Evolutionary conservation across 2,329 filamentous ascomycete genomes (phyloP).

Genomic region (Trichophyton mentagrophytes): DNA sequence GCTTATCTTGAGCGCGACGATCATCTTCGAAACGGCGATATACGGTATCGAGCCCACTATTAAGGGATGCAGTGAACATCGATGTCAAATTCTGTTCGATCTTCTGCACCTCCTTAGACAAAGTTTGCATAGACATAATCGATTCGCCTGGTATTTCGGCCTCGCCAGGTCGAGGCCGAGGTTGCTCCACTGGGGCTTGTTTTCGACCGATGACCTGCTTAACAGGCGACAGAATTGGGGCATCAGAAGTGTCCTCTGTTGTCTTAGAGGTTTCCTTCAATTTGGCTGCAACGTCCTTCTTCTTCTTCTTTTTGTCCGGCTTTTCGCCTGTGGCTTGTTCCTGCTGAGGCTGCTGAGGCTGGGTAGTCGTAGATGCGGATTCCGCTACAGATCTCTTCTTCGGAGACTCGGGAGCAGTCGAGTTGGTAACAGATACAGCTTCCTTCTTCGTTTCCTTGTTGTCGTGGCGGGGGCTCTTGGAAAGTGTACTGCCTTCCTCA

Average conservation of each 20-base stretch:
- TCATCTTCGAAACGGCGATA: slow-evolving; percentile 58
- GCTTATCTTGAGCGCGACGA: slow-evolving; percentile 49
- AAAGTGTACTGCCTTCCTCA: slow-evolving; percentile 24
- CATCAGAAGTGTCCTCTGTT: slow-evolving; percentile 1
- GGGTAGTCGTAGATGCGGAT: slow-evolving; percentile 1
- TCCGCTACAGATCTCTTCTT: slow-evolving; percentile 32
- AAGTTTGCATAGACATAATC: slow-evolving; percentile 38
- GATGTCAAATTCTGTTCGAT: slow-evolving; percentile 36
- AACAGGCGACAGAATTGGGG: neutral
- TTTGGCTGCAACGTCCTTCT: slow-evolving; percentile 34
- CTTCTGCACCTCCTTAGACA: slow-evolving; percentile 49
- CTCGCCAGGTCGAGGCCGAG: neutral
- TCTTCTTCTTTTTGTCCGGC: slow-evolving; percentile 61
- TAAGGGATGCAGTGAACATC: slow-evolving; percentile 37
- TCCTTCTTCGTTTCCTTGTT: slow-evolving; percentile 22
- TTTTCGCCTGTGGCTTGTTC: slow-evolving; percentile 38
- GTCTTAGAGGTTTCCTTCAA: slow-evolving; percentile 35
- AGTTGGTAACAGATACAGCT: slow-evolving; percentile 14
- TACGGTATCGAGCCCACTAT: slow-evolving; percentile 41
- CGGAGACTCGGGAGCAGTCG: slow-evolving; percentile 25
- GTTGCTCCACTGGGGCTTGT: neutral
- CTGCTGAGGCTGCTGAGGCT: slow-evolving; percentile 18
- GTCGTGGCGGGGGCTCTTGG: slow-evolving; percentile 24
- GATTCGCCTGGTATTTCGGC: neutral
- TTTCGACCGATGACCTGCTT: neutral